Conservation (phyloP, 768 basidiomycete genomes). For the Hebeloma cylindrosporum region DNA sequence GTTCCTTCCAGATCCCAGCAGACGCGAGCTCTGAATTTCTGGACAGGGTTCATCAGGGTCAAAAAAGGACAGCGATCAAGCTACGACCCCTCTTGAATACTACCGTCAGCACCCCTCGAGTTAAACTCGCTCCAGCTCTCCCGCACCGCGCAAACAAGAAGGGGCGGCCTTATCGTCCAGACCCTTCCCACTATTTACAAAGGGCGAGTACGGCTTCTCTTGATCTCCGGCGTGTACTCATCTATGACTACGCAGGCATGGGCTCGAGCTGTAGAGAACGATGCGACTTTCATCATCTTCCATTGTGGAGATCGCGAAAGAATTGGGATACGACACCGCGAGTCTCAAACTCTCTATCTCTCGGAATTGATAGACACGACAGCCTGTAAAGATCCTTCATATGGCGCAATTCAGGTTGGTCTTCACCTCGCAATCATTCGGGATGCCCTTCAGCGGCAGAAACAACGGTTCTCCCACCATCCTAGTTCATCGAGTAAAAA, state of each 20-base stretch:
- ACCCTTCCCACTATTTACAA: constrained; percentile 3
- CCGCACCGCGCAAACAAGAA: too few species aligned
- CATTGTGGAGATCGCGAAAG: constrained; percentile 10
- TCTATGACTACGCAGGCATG: constrained; percentile 11
- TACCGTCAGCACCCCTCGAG: too few species aligned
- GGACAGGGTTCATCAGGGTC: too few species aligned
- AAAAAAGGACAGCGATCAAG: too few species aligned
- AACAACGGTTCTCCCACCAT: not conserved
- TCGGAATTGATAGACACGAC: constrained; percentile 11
- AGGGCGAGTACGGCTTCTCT: too few species aligned
- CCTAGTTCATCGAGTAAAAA: not conserved
- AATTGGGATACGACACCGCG: constrained; percentile 8
- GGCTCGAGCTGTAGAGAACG: constrained; percentile 5
- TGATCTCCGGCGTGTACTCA: too few species aligned
- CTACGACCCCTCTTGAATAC: too few species aligned
- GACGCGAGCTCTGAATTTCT: too few species aligned
- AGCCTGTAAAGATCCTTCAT: constrained; percentile 4
- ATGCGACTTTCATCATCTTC: constrained; percentile 11
- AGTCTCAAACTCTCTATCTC: constrained; percentile 6
- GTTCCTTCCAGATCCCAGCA: too few species aligned
- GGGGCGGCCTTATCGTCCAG: too few species aligned
- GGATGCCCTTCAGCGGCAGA: constrained; percentile 8
- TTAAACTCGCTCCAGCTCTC: too few species aligned
- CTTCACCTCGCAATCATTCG: constrained; percentile 8
- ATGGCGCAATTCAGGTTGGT: constrained; percentile 9